Evolutionary conservation across 805 yeast species (phyloP), one percentile per base, ranked within the genome.

Genomic region (Saturnispora besseyi): DNA sequence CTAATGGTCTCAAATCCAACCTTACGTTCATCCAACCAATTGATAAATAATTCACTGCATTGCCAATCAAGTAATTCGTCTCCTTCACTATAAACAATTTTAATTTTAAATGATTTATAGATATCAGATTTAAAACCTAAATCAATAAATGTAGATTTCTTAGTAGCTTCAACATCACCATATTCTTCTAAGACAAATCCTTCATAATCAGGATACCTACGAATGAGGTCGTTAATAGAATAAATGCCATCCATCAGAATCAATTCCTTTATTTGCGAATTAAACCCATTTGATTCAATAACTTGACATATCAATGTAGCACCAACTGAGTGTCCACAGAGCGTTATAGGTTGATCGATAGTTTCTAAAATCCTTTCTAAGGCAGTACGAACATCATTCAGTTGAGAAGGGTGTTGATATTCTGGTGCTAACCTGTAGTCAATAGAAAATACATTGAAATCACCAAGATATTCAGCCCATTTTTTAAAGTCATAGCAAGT

Each of bases 321-420:
- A 2, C 96, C 96, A 4, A 81, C 93, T 1, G 93, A 84, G 65
- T 87, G 96, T 0, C 96, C 96, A 10, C 77, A 69, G 0, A 80
- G 54, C 3, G 64, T 63, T 3, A 71, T 41, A 26, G 58, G 55
- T 4, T 56, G 51, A 34, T 60, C 55, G 0, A 60, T 55, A 8
- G 49, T 24, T 4, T 53, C 46, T 3, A 32, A 15, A 21, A 68
- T 57, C 3, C 28, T 24, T 2, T 46, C 22, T 6, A 84, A 55
- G 0, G 78, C 84, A 0, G 45, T 48, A 0, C 71, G 44, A 2
- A 82, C 78, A 56, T 87, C 95, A 0, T 67, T 45, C 5, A 82
- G 49, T 59, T 82, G 89, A 4, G 49, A 56, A 0, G 96, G 95
- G 58, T 83, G 87, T 46, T 66, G 64, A 12, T 37, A 50, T 13